Conservation (phyloP, 306 rosid genomes). For the Dalbergia oliveri region DNA sequence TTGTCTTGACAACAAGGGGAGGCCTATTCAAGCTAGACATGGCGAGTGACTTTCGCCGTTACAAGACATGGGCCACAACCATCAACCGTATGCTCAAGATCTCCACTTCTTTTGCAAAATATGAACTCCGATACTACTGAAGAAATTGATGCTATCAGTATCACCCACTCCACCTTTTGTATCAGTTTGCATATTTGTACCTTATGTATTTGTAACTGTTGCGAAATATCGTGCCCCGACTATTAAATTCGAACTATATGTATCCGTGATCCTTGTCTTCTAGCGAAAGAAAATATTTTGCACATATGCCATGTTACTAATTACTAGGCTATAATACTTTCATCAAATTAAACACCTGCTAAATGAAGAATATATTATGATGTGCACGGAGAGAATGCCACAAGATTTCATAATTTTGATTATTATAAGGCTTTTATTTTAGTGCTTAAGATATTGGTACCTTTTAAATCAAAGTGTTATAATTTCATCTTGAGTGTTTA, state of each 20-base stretch:
- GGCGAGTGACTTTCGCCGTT: conserved; percentile 72
- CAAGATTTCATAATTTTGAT: background rate
- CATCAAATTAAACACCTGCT: background rate
- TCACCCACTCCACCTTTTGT: conserved; percentile 7
- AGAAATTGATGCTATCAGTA: background rate
- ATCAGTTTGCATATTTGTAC: conserved; percentile 33
- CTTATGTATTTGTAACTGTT: conserved; percentile 36
- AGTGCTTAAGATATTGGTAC: too few species aligned
- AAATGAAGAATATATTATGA: background rate
- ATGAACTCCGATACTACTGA: conserved; percentile 54
- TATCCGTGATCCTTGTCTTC: background rate
- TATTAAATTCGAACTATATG: conserved; percentile 10
- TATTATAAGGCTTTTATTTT: background rate
- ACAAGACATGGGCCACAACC: conserved; percentile 79
- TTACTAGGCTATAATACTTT: background rate
- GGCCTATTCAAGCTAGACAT: conserved; percentile 91
- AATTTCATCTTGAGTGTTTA: too few species aligned
- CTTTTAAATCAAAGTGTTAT: too few species aligned
- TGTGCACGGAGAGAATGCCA: background rate
- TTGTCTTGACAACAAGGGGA: conserved; percentile 73
- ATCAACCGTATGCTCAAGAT: conserved; percentile 80
- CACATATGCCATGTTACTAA: conserved; percentile 15
- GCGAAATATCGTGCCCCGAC: conserved; percentile 20
- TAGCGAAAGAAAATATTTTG: conserved; percentile 5
- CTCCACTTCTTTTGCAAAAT: conserved; percentile 73